Evolutionary conservation across 2,329 filamentous ascomycete genomes (phyloP).

Genomic region (Biscogniauxia marginata): DNA sequence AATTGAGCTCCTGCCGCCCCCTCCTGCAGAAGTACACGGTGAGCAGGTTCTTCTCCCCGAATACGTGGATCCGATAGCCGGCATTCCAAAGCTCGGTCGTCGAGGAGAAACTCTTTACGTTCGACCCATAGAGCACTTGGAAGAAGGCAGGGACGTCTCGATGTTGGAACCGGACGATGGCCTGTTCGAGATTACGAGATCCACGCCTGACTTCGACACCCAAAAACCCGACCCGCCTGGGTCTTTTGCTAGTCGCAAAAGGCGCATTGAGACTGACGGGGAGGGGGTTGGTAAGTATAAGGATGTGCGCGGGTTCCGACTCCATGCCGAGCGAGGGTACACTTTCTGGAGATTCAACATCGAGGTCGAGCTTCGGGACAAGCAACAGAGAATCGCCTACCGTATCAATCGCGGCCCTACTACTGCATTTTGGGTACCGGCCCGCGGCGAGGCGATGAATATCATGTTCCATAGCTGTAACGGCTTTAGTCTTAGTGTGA

Average conservation of each 20-base stretch:
- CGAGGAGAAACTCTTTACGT: conserved; percentile 86
- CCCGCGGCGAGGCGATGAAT: conserved; percentile 84
- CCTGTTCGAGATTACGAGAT: conserved; percentile 70
- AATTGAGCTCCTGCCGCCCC: conserved; percentile 76
- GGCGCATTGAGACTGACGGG: conserved; percentile 63
- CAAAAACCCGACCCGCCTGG: conserved; percentile 49
- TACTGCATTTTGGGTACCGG: conserved; percentile 92
- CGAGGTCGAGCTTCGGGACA: conserved; percentile 78
- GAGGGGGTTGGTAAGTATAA: conserved; percentile 79
- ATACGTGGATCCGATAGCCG: conserved; percentile 86
- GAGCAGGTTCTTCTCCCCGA: conserved; percentile 69
- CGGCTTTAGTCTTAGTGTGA: conserved; percentile 80
- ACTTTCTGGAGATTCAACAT: conserved; percentile 99
- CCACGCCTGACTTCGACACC: conserved; percentile 47
- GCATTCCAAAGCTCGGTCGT: conserved; percentile 80
- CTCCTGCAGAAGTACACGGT: conserved; percentile 65
- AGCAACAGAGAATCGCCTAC: conserved; percentile 86
- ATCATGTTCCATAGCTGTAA: conserved; percentile 99
- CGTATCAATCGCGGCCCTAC: conserved; percentile 90
- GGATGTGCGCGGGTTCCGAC: conserved; percentile 76
- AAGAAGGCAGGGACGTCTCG: conserved; percentile 76
- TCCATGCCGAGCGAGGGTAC: conserved; percentile 81
- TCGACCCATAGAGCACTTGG: conserved; percentile 81
- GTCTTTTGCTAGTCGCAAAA: conserved; percentile 53
- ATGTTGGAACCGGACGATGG: conserved; percentile 76